A percentile compares a stretch with the other conserved stretches of the same genome.
phyloP scores from a whole-genome alignment of 73 alveolate species.

The Blepharisma japonicum region DNA sequence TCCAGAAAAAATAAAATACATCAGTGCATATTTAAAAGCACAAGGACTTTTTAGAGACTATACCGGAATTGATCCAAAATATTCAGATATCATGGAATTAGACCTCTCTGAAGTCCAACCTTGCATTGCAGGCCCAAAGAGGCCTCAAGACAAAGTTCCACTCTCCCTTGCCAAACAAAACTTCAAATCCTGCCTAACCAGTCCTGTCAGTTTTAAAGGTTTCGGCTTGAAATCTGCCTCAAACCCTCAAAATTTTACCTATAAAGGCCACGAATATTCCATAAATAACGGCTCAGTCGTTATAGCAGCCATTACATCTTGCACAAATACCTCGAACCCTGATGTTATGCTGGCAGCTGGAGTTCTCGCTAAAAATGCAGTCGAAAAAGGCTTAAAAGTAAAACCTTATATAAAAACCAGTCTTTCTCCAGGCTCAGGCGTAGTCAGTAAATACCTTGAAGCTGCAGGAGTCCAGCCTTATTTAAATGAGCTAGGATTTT shows the following conservation, averaged over 20 bases:
- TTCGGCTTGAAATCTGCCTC: conserved; percentile 53
- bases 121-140: conserved; percentile 78
- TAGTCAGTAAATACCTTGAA: conserved; percentile 68
- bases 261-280: conserved; percentile 41
- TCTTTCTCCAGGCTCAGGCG: conserved; percentile 86
- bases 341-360: conserved; percentile 89
- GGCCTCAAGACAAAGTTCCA: conserved; percentile 72
- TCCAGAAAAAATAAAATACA: conserved; percentile 38
- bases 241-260: neutral
- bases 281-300: conserved; percentile 74
- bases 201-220: conserved; percentile 73
- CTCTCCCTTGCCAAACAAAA: conserved; percentile 50
- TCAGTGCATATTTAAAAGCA: conserved; percentile 57
- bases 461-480: conserved; percentile 61
- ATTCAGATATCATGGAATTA: conserved; percentile 67
- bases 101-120: conserved; percentile 76
- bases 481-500: conserved; percentile 77
- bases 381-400: conserved; percentile 68
- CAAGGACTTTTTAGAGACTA: conserved; percentile 60
- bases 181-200: conserved; percentile 59
- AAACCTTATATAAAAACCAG: conserved; percentile 79
- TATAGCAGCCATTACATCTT: conserved; percentile 85
- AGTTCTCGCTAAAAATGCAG: conserved; percentile 86
- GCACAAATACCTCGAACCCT: conserved; percentile 91
- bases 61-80: conserved; percentile 57